Evolutionary conservation across 176 grass and related monocot species (phyloP), one percentile per base, ranked within the genome.

Genomic region (Calamus simplicifolius): DNA sequence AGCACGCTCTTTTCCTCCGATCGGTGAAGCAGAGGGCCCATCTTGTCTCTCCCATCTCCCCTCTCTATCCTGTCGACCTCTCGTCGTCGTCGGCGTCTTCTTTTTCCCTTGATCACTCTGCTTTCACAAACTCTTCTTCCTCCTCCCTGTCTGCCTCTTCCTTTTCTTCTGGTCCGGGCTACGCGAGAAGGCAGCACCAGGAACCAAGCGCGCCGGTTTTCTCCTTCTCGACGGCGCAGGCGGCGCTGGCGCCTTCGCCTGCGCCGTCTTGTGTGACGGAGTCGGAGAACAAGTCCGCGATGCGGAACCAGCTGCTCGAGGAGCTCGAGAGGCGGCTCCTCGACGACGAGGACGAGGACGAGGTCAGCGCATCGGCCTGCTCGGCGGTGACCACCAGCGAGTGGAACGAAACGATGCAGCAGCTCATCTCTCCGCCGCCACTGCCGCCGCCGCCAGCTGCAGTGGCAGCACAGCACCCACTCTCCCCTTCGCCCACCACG

Each of bases 321-420:
- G 92, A 97, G 78, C 84, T 97, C 5, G 92, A 97, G 78, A 85
- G 89, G 66, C 80, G 85, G 57, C 84, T 97, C 35, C 61, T 97
- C 23, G 72, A 73, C 25, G 87, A 91, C 68, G 83, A 96, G 23
- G 91, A 79, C 0, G 83, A 77, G 38, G 64, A 78, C 27, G 78
- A 75, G 25, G 71, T 80, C 79, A 90, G 90, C 64, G 80, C 67
- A 3, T 86, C 86, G 0, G 78, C 75, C 6, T 97, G 78, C 6
- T 97, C 87, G 0, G 84, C 70, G n/a, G 78, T 91, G 5, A 97
- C 84, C 52, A 80, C 64, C 56, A 72, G 78, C 62, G 92, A 97
- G 57, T 97, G 80, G 92, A 73, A 75, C 27, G 78, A 97, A 25
- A 75, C 82, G 16, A 86, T 95, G 54, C 85, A 95, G 27, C 75